phyloP scores from a whole-genome alignment of 1,139 yeast species.

The Kurtzmaniella quercitrusa region DNA sequence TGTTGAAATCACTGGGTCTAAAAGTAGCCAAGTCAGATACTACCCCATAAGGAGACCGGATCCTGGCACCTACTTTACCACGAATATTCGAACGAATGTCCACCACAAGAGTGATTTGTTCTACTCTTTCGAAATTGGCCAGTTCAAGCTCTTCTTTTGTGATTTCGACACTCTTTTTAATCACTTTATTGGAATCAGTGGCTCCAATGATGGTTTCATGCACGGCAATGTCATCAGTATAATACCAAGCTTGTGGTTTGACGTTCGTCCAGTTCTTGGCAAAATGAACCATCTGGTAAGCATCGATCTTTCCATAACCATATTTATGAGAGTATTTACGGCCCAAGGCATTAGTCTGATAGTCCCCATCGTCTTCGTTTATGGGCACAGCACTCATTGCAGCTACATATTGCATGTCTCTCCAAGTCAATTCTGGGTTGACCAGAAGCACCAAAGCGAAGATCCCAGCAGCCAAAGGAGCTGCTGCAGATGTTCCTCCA shows the following conservation, averaged over 20 bases:
- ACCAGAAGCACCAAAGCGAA: constrained; percentile 77
- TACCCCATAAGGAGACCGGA: constrained; percentile 74
- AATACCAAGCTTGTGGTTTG: constrained; percentile 87
- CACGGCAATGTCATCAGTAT: constrained; percentile 39
- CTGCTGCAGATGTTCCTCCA: constrained; percentile 99
- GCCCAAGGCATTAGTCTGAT: constrained; percentile 63
- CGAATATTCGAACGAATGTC: constrained; percentile 62
- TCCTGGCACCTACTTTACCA: constrained; percentile 64
- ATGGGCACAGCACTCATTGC: constrained; percentile 71
- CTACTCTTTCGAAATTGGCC: constrained; percentile 67
- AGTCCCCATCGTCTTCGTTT: constrained; percentile 61
- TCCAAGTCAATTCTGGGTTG: constrained; percentile 89
- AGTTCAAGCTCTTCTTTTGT: constrained; percentile 44
- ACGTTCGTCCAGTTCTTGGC: constrained; percentile 82
- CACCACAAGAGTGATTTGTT: constrained; percentile 82
- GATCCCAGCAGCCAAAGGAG: constrained; percentile 95
- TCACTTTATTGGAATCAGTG: constrained; percentile 18
- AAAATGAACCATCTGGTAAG: constrained; percentile 65
- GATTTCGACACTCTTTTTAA: constrained; percentile 45
- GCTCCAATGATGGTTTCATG: constrained; percentile 18
- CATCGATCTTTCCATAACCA: constrained; percentile 93
- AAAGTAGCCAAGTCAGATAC: constrained; percentile 72
- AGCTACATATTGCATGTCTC: constrained; percentile 86
- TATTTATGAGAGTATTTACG: constrained; percentile 74
- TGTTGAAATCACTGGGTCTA: constrained; percentile 54